phyloP scores from a whole-genome alignment of 164 flowering plant species.

The Magnolia changhungtana region DNA sequence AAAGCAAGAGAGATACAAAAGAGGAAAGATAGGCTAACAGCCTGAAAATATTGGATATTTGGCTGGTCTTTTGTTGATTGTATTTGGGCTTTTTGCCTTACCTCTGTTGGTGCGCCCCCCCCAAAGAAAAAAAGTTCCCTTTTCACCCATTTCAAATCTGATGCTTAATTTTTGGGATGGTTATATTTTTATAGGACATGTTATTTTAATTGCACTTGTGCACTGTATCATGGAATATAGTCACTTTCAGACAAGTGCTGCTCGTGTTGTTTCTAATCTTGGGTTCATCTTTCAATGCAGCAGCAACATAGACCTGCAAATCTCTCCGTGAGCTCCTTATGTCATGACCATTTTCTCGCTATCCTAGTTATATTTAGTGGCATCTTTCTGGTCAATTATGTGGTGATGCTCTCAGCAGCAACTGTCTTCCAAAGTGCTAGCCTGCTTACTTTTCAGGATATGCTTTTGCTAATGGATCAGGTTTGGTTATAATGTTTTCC shows the following conservation, averaged over 20 bases:
- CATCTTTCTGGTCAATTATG: constrained; percentile 68
- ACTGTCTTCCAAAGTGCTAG: constrained; percentile 67
- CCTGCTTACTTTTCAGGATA: constrained; percentile 78
- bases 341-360: constrained; percentile 72
- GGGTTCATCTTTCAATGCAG: constrained; percentile 27
- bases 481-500: constrained; percentile 22
- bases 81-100: no score
- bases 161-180: no score
- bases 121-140: no score
- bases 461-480: constrained; percentile 78
- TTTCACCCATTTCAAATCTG: no score
- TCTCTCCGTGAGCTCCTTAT: constrained; percentile 44
- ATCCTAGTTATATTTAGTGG: constrained; percentile 68
- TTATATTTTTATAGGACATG: no score
- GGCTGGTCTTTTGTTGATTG: no score
- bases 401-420: constrained; percentile 78
- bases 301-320: constrained; percentile 30
- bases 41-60: no score
- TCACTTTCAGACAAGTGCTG: background rate
- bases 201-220: background rate
- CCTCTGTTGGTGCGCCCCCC: no score
- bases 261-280: background rate
- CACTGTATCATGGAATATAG: background rate
- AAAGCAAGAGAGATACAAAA: no score
- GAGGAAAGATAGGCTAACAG: no score